Percentiles rank a stretch among this genome's conserved stretches.
Conservation (phyloP, 257 asterid species). For the Voacanga thouarsii region DNA sequence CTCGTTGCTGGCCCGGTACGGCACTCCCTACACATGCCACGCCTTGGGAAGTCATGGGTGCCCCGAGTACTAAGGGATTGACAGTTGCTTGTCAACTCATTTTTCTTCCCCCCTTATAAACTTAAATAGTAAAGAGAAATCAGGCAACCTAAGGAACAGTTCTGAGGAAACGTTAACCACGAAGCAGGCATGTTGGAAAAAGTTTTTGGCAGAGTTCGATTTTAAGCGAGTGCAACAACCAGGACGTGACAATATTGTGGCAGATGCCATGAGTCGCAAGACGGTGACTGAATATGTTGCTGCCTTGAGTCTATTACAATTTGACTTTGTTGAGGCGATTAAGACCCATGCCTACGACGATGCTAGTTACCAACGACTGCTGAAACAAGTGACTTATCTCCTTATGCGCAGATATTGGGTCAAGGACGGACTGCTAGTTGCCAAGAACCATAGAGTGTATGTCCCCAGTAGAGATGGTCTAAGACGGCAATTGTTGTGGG, state of each 20-base stretch:
- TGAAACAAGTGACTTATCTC: background rate
- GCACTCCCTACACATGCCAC: too few species aligned
- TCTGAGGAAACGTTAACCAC: too few species aligned
- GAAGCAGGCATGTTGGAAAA: background rate
- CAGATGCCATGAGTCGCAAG: constrained; percentile 14
- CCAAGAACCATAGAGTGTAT: background rate
- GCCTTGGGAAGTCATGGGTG: too few species aligned
- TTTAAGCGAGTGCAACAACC: background rate
- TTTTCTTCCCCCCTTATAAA: too few species aligned
- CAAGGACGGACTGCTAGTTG: background rate
- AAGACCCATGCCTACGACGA: too few species aligned
- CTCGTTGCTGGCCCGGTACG: too few species aligned
- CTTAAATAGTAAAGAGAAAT: too few species aligned
- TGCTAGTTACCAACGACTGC: accelerated
- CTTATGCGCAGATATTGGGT: background rate
- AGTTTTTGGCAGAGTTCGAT: too few species aligned
- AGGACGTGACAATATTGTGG: background rate
- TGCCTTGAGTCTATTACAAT: background rate
- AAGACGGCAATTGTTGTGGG: background rate
- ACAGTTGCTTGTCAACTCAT: too few species aligned
- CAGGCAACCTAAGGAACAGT: too few species aligned
- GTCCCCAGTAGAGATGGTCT: background rate
- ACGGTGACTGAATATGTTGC: background rate
- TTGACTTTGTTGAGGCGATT: background rate
- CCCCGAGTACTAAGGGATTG: too few species aligned